A percentile compares a stretch with the other conserved stretches of the same genome.
Conservation (phyloP, 129 eudicot species). For the Centrapalus pauciflorus region DNA sequence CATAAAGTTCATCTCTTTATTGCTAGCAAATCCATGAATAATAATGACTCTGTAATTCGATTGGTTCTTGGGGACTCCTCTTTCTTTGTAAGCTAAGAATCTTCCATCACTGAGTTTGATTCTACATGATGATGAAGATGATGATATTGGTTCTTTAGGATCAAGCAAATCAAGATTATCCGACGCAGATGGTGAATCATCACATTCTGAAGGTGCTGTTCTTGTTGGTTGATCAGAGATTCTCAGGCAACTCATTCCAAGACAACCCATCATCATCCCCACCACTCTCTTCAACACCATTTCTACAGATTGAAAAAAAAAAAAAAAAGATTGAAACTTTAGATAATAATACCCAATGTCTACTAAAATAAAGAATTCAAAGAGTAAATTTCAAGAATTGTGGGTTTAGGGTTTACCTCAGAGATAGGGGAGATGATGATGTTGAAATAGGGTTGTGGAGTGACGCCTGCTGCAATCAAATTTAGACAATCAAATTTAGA, state of each 20-base stretch:
- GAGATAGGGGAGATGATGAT: constrained; percentile 15
- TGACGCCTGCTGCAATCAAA: constrained; percentile 15
- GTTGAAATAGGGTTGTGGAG: constrained; percentile 21
- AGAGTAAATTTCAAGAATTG: constrained; percentile 21
- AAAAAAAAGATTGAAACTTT: constrained; percentile 27
- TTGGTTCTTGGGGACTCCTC: constrained; percentile 70
- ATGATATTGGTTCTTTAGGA: constrained; percentile 6
- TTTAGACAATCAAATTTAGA: constrained; percentile 16
- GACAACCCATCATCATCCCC: constrained; percentile 62
- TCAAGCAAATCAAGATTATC: constrained; percentile 14
- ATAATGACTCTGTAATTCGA: constrained; percentile 63
- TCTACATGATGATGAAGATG: constrained; percentile 20
- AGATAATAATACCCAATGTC: constrained; percentile 22
- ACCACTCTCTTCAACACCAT: constrained; percentile 54
- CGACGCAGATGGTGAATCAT: constrained; percentile 34
- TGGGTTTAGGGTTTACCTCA: constrained; percentile 33
- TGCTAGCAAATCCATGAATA: constrained; percentile 95
- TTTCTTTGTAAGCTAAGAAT: constrained; percentile 67
- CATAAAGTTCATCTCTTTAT: constrained; percentile 77
- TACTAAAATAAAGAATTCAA: constrained; percentile 18
- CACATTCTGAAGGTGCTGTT: constrained; percentile 40
- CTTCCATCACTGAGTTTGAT: constrained; percentile 92
- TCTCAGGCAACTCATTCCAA: constrained; percentile 40
- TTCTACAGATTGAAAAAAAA: constrained; percentile 3
- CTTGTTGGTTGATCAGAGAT: constrained; percentile 40